These are phyloP conservation scores for Coemansia sp. DNA, from an alignment of 192 early-diverging fungal genomes.

Conservation along the genomic window DNA sequence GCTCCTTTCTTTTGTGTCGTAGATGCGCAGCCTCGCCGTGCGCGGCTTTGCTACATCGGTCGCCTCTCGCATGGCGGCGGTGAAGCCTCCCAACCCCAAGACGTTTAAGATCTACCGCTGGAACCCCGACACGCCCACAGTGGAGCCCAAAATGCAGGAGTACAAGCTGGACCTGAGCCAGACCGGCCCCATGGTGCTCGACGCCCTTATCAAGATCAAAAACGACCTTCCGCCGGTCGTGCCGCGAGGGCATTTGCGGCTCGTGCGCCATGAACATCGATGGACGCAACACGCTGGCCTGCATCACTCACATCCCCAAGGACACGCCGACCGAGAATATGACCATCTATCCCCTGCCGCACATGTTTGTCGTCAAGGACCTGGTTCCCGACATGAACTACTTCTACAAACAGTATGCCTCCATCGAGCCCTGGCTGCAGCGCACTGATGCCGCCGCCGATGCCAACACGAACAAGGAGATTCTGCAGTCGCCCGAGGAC, in stretches of 20 bases:
- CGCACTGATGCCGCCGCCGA: conserved; percentile 57
- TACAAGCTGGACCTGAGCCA: conserved; percentile 89
- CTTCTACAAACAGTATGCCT: conserved; percentile 98
- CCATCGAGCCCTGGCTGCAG: conserved; percentile 95
- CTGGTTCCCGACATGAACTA: conserved; percentile 94
- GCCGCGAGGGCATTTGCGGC: conserved; percentile 97
- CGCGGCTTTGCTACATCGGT: conserved; percentile 23
- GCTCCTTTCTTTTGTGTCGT: conserved; percentile 2
- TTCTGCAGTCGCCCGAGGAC: conserved; percentile 90
- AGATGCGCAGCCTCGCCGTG: conserved; percentile 24
- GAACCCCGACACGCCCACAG: conserved; percentile 86
- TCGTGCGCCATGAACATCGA: conserved; percentile 99
- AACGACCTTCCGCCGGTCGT: conserved; percentile 97
- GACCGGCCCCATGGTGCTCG: conserved; percentile 95
- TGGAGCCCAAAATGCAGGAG: conserved; percentile 81
- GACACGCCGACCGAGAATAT: conserved; percentile 55
- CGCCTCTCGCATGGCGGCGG: conserved; percentile 22
- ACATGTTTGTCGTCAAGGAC: conserved; percentile 98
- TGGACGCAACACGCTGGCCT: conserved; percentile 92
- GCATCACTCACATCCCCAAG: conserved; percentile 82
- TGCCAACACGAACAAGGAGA: conserved; percentile 64
- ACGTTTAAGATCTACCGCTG: conserved; percentile 96
- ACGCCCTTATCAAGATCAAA: conserved; percentile 96
- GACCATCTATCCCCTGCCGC: conserved; percentile 96
- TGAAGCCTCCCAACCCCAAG: conserved; percentile 70